Evolutionary conservation across 2,329 filamentous ascomycete species (phyloP).

Genomic region (Fusarium decemcellulare): DNA sequence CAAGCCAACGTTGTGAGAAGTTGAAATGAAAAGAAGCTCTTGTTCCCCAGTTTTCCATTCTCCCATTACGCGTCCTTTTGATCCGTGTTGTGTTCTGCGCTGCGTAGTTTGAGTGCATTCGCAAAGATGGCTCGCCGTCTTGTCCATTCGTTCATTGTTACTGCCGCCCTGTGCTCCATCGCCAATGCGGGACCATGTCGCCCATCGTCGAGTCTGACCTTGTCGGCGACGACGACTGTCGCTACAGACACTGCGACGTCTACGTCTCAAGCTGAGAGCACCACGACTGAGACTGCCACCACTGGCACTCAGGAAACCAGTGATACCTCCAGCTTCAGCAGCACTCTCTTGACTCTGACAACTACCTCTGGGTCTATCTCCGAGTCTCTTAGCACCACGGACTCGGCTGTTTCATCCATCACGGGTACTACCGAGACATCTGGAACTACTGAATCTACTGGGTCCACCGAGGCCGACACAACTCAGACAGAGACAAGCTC

Average conservation of each 20-base stretch:
- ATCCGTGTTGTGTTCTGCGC: too few relatives aligned
- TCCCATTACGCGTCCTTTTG: too few relatives aligned
- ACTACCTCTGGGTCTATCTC: neutral
- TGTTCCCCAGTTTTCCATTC: too few relatives aligned
- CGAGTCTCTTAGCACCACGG: neutral
- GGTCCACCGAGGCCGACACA: neutral
- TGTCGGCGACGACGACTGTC: neutral
- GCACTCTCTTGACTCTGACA: neutral
- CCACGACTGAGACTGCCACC: neutral
- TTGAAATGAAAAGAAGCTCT: too few relatives aligned
- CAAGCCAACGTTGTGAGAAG: neutral
- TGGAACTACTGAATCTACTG: neutral
- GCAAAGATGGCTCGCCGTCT: conserved; percentile 10
- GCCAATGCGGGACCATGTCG: conserved; percentile 24
- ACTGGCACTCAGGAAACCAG: neutral
- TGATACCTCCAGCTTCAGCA: neutral
- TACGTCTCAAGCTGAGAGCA: neutral
- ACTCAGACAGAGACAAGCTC: neutral
- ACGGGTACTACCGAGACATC: neutral
- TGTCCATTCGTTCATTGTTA: conserved; percentile 22
- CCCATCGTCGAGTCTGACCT: conserved; percentile 3
- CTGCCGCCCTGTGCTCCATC: conserved; percentile 15
- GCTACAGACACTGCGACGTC: neutral
- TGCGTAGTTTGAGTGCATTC: neutral
- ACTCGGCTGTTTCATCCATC: neutral